Evolutionary conservation across 257 asterid genomes (phyloP).

Genomic region (Nicotiana paniculata): DNA sequence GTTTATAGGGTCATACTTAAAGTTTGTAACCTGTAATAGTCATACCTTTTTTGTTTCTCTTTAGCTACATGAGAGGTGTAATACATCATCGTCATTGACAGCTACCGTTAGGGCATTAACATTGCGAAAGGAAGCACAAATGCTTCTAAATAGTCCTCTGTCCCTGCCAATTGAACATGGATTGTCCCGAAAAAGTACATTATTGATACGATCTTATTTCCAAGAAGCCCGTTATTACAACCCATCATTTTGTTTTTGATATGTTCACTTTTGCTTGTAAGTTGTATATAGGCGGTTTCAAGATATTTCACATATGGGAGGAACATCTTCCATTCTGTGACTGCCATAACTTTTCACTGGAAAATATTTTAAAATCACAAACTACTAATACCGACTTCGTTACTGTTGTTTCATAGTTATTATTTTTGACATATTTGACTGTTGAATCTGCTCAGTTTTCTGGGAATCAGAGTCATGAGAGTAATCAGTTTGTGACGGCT

Average conservation of each 20-base stretch:
- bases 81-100: conserved; percentile 38
- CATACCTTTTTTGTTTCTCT: no score
- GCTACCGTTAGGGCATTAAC: conserved; percentile 53
- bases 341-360: background rate
- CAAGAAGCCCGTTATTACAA: background rate
- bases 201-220: background rate
- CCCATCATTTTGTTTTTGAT: background rate
- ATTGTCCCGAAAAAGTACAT: background rate
- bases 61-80: background rate
- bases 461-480: background rate
- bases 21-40: no score
- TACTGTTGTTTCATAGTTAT: background rate
- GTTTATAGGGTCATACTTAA: no score
- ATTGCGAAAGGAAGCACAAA: conserved; percentile 19
- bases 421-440: no score
- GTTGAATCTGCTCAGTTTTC: background rate
- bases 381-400: background rate
- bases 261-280: background rate
- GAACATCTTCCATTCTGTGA: background rate
- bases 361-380: background rate
- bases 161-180: conserved; percentile 28
- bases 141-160: conserved; percentile 17
- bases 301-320: background rate
- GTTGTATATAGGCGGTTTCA: background rate
- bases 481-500: background rate